Conservation (phyloP, 805 yeast species). For the Nakazawaea laoshanensis region DNA sequence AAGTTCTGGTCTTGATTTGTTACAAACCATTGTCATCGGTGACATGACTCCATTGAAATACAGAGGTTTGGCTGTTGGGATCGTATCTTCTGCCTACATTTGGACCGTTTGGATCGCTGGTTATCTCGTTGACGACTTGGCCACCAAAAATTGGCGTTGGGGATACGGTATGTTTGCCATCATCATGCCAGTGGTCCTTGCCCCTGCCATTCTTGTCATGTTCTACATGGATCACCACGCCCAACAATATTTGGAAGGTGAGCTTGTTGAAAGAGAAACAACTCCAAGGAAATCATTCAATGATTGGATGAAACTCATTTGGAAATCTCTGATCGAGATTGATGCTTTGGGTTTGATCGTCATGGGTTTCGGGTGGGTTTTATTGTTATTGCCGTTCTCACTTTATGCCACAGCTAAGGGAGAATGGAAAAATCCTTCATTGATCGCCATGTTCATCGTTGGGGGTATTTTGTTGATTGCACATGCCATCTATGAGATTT, state of each 20-base stretch:
- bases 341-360: slow-evolving; percentile 29
- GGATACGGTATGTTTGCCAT: slow-evolving; percentile 43
- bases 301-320: slow-evolving; percentile 9
- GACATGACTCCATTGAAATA: slow-evolving; percentile 21
- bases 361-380: slow-evolving; percentile 28
- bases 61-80: slow-evolving; percentile 16
- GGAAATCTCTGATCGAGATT: slow-evolving; percentile 22
- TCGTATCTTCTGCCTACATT: slow-evolving; percentile 28
- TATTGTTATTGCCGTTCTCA: slow-evolving; percentile 30
- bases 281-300: slow-evolving; percentile 8
- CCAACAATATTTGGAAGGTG: too few relatives aligned
- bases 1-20: slow-evolving; percentile 15
- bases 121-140: slow-evolving; percentile 23
- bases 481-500: slow-evolving; percentile 23
- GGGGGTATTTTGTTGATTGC: slow-evolving; percentile 26
- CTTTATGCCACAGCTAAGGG: slow-evolving; percentile 21
- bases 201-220: slow-evolving; percentile 25
- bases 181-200: slow-evolving; percentile 28
- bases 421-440: slow-evolving; percentile 28
- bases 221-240: slow-evolving; percentile 24
- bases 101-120: slow-evolving; percentile 36
- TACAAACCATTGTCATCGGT: slow-evolving; percentile 17
- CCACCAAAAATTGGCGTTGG: slow-evolving; percentile 32
- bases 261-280: too few relatives aligned
- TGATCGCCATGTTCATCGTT: slow-evolving; percentile 32